Conservation (phyloP, 2,329 filamentous ascomycete species). For the Endoconidiophora laricicola region DNA sequence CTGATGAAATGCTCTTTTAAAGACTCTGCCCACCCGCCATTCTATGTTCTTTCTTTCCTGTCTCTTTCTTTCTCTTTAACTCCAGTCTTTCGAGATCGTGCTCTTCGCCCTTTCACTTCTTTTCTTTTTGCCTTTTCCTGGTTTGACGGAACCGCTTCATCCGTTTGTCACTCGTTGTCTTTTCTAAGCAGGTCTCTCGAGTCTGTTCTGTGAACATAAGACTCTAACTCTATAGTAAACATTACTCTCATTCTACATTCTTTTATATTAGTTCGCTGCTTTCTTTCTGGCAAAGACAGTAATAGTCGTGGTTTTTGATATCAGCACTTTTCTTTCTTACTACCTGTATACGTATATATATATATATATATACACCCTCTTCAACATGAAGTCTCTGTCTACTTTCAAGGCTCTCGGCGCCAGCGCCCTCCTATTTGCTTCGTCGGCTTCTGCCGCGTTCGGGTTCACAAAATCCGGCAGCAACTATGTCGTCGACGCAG, state of each 20-base stretch:
- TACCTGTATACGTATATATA: background rate
- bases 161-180: slow-evolving; percentile 4
- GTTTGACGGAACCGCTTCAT: slow-evolving; percentile 11
- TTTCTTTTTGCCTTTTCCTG: slow-evolving; percentile 4
- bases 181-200: too few species aligned
- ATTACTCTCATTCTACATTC: too few species aligned
- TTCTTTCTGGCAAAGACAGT: too few species aligned
- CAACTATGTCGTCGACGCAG: slow-evolving; percentile 31
- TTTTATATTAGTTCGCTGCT: too few species aligned
- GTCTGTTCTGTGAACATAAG: too few species aligned
- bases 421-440: slow-evolving; percentile 13
- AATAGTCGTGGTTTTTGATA: background rate
- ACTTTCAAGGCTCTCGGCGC: slow-evolving; percentile 5
- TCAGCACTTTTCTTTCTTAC: background rate
- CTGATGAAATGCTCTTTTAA: too few species aligned
- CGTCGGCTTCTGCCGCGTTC: slow-evolving; percentile 24
- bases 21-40: background rate
- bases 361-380: background rate
- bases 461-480: slow-evolving; percentile 24
- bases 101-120: background rate
- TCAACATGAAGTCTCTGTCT: slow-evolving; percentile 7
- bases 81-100: background rate
- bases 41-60: background rate
- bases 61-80: background rate
- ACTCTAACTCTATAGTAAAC: too few species aligned